Evolutionary conservation across 1,284 basidiomycete species (phyloP), one percentile per base, ranked within the genome.

Genomic region (Wallemia ichthyophaga): DNA sequence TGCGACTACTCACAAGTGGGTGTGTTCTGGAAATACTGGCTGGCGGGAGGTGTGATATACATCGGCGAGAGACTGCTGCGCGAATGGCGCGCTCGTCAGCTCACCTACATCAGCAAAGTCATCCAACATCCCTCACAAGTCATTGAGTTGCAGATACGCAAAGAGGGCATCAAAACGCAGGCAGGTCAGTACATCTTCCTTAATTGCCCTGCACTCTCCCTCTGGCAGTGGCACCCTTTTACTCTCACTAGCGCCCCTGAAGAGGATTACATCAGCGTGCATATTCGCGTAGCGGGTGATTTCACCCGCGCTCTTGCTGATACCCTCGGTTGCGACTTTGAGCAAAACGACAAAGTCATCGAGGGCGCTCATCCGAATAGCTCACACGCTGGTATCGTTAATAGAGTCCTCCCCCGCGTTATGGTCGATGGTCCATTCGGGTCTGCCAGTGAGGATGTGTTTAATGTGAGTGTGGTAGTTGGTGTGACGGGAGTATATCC

Each of bases 201-300:
- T 58, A 78, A 72, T 62, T 83, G 84, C 71, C 87, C 87, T 5
- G 83, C 85, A 68, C 73, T 91, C 33, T 85, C 82, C 11, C 88
- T 85, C 73, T 89, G 83, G 76, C 85, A 91, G 67, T 92, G 86
- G 83, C 85, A 91, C 68, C 86, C 86, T 24, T 89, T 89, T 74
- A 89, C 85, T 19, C 77, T 91, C 63, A 89, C 84, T 61, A 82
- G 80, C 64, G 85, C 85, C 0, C 85, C 85, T 1, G 85, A 88
- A 68, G 85, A 88, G 67, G 85, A 88, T 65, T 89, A 87, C 68
- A 78, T 89, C 63, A 86, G 84, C 1, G 78, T 91, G 19, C 87
- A 92, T 68, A 82, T 92, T 65, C 82, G 86, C 61, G 59, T 31
- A 17, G 59, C 15, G 17, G 87, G 87, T 27, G 84, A 91, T 69